Percentiles rank a stretch among this genome's conserved stretches.
phyloP scores from a whole-genome alignment of 148 eudicot genomes.

The Rhododendron molle region DNA sequence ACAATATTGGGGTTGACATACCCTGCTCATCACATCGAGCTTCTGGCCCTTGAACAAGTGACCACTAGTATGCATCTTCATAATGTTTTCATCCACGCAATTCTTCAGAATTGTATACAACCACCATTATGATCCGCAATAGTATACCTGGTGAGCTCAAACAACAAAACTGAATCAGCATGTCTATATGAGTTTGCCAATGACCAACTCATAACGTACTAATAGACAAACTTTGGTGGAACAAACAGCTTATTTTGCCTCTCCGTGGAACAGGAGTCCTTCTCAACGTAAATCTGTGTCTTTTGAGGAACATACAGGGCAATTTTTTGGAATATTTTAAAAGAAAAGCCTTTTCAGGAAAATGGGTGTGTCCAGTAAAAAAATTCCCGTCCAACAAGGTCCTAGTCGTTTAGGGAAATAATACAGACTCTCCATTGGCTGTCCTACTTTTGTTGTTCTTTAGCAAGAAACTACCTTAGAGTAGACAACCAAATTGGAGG shows the following conservation, averaged over 20 bases:
- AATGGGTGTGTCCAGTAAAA: not conserved
- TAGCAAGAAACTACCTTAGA: not conserved
- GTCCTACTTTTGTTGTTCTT: not conserved
- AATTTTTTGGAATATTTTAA: not conserved
- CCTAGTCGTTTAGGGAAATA: not conserved
- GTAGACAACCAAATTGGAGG: not conserved
- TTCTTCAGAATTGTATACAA: not conserved
- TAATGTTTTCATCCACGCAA: not conserved
- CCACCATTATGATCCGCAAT: constrained; percentile 5
- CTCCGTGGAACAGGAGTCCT: not conserved
- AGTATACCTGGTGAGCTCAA: constrained; percentile 13
- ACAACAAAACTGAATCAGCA: not conserved
- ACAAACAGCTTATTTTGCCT: not conserved
- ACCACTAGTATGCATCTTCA: not conserved
- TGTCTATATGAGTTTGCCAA: not conserved
- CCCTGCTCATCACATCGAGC: not conserved
- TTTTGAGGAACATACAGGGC: not conserved
- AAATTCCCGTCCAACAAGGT: not conserved
- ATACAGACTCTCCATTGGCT: not conserved
- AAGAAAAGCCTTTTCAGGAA: not conserved
- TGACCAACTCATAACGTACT: not conserved
- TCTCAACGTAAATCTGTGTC: not conserved
- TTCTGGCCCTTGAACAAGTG: not conserved
- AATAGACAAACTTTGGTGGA: not conserved
- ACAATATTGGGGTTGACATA: not conserved